phyloP scores from a whole-genome alignment of 495 filamentous ascomycete genomes.

The Haplographium delicatum region DNA sequence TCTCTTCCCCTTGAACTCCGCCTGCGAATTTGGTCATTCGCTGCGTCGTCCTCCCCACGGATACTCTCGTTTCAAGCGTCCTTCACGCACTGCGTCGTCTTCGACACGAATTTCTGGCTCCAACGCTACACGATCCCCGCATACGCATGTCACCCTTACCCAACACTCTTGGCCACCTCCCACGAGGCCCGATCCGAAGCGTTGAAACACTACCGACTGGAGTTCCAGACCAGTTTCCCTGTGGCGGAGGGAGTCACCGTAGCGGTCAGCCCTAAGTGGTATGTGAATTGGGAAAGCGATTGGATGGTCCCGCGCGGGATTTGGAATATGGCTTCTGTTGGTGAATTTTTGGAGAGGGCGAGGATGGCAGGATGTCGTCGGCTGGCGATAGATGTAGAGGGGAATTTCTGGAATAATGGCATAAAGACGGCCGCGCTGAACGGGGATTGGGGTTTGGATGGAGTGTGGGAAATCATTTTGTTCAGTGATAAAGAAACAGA shows the following conservation, averaged over 20 bases:
- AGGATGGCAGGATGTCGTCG: not conserved
- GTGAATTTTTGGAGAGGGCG: slow-evolving; percentile 1
- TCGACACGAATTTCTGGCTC: not conserved
- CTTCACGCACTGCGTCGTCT: slow-evolving; percentile 1
- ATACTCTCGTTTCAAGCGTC: too few relatives aligned
- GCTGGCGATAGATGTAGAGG: not conserved
- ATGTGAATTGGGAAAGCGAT: slow-evolving; percentile 13
- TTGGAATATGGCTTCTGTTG: slow-evolving; percentile 11
- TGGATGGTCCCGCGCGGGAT: not conserved
- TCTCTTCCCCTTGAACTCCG: slow-evolving; percentile 8
- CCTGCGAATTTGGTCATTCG: slow-evolving; percentile 3
- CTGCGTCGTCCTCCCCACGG: slow-evolving; percentile 3
- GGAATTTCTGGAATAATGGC: not conserved
- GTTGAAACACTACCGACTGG: slow-evolving; percentile 7
- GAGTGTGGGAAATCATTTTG: not conserved
- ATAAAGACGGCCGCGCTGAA: not conserved
- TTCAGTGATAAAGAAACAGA: too few relatives aligned
- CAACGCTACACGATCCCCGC: not conserved
- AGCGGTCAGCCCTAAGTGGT: not conserved
- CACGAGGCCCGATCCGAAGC: slow-evolving; percentile 4
- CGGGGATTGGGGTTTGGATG: not conserved
- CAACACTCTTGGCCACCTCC: not conserved
- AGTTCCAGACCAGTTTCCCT: not conserved
- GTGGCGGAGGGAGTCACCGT: not conserved
- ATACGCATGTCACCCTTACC: not conserved